Percentiles rank a stretch among this genome's conserved stretches.
These are phyloP conservation scores for Vitis hybrid DNA, from an alignment of 177 flowering plant species.

Conservation along the genomic window DNA sequence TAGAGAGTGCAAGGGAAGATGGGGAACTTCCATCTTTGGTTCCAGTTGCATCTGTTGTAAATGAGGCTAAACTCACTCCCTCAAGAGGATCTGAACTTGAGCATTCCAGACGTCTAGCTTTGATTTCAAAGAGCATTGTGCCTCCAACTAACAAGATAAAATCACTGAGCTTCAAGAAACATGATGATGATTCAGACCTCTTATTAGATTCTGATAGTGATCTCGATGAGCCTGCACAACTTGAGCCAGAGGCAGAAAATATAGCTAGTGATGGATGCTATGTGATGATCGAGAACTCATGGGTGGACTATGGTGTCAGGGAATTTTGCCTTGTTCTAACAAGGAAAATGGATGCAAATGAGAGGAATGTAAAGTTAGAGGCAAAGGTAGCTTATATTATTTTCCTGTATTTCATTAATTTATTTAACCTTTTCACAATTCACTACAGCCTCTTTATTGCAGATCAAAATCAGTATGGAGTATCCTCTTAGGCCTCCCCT, in stretches of 20 bases:
- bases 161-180: slow-evolving; percentile 63
- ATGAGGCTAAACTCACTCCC: slow-evolving; percentile 31
- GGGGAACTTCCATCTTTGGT: slow-evolving; percentile 85
- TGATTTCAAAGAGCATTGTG: slow-evolving; percentile 67
- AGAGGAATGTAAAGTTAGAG: slow-evolving; percentile 49
- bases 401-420: slow-evolving; percentile 8
- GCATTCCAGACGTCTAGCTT: slow-evolving; percentile 53
- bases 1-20: slow-evolving; percentile 77
- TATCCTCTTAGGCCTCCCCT: slow-evolving; percentile 94
- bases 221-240: slow-evolving; percentile 49
- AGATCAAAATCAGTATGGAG: slow-evolving; percentile 86
- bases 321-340: slow-evolving; percentile 66
- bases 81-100: slow-evolving; percentile 46
- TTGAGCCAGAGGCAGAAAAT: slow-evolving; percentile 44
- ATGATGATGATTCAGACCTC: slow-evolving; percentile 66
- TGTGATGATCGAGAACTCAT: slow-evolving; percentile 36
- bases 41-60: slow-evolving; percentile 32
- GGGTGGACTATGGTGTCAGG: slow-evolving; percentile 63
- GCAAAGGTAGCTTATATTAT: slow-evolving; percentile 59
- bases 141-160: slow-evolving; percentile 46
- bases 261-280: slow-evolving; percentile 14
- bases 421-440: slow-evolving; percentile 7
- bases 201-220: slow-evolving; percentile 76
- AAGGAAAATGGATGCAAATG: slow-evolving; percentile 36
- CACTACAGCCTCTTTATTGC: slow-evolving; percentile 25